Base-by-base conservation (phyloP, 345 rosid genomes). In the Heritiera littoralis region DNA sequence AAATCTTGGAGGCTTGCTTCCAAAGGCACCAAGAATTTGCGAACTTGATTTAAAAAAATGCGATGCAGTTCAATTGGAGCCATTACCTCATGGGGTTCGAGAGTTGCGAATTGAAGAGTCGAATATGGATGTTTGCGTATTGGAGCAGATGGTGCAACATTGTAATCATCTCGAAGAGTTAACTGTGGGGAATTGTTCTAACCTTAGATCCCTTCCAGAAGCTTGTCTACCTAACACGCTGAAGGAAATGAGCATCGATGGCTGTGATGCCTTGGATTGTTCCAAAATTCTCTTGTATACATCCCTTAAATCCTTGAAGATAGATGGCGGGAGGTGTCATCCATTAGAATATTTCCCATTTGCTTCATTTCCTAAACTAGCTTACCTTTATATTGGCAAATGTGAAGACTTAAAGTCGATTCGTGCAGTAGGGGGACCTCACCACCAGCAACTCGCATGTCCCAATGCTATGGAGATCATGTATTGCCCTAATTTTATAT, bases 321-420 rank as follows among this genome's bases (percentile, higher is more conserved):
- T n/a, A 2, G 0, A 35, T 72, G 18, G 17, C 2, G 1, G 1
- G 4, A 9, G 63, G 9, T 15, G 30, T 35, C 63, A 17, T 72
- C 2, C n/a, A 32, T 48, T 52, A 4, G 75, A 52, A 20, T 72
- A 9, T 18, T 72, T 72, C 30, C 63, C 63, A 72, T 52, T 32
- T 35, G 75, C 30, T 9, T 72, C 75, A 15, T 30, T 72, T 3
- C 75, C 75, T 38, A n/a, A n/a, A n/a, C n/a, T n/a, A n/a, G n/a
- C n/a, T n/a, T n/a, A n/a, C n/a, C n/a, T n/a, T n/a, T n/a, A n/a
- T n/a, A n/a, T n/a, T n/a, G n/a, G n/a, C n/a, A n/a, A n/a, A n/a
- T n/a, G n/a, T n/a, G n/a, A n/a, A n/a, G n/a, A 6, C 63, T 52
- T 72, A 17, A 72, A 49, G 40, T 70, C 41, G 0, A 28, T 49